phyloP scores from a whole-genome alignment of 2,329 filamentous ascomycete genomes.

The Dactylellina drechsleri region DNA sequence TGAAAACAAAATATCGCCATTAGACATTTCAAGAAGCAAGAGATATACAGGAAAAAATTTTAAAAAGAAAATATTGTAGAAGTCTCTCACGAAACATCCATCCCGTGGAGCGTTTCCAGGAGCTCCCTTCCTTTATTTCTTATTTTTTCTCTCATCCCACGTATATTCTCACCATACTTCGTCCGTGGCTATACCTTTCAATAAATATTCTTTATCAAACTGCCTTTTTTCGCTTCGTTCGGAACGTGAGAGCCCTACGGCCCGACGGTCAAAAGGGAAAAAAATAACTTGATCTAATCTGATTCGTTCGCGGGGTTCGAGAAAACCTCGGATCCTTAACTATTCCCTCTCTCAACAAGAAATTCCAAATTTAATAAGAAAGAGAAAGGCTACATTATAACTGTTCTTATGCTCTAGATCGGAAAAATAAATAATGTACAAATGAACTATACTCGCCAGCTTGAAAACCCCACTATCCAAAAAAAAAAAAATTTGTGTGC shows the following conservation, averaged over 20 bases:
- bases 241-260: conserved; percentile 52
- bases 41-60: conserved; percentile 3
- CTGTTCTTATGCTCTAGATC: background rate
- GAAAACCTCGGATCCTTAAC: background rate
- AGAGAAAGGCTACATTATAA: background rate
- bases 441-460: conserved; percentile 8
- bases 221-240: conserved; percentile 26
- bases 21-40: conserved; percentile 11
- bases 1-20: conserved; percentile 11
- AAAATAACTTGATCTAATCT: conserved; percentile 56
- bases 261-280: conserved; percentile 7
- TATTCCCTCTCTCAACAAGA: background rate
- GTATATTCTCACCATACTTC: conserved; percentile 29
- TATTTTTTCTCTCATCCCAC: background rate
- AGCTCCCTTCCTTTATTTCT: too few species aligned
- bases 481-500: background rate
- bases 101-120: conserved; percentile 13
- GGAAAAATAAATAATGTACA: conserved; percentile 33
- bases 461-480: conserved; percentile 1
- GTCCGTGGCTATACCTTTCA: conserved; percentile 20
- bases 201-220: background rate
- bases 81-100: conserved; percentile 35
- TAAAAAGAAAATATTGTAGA: too few species aligned
- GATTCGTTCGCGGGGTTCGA: conserved; percentile 9
- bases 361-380: background rate